A percentile compares a stretch with the other conserved stretches of the same genome.
Conservation (phyloP, 2,329 filamentous ascomycete genomes). For the Magnaporthales sp. region DNA sequence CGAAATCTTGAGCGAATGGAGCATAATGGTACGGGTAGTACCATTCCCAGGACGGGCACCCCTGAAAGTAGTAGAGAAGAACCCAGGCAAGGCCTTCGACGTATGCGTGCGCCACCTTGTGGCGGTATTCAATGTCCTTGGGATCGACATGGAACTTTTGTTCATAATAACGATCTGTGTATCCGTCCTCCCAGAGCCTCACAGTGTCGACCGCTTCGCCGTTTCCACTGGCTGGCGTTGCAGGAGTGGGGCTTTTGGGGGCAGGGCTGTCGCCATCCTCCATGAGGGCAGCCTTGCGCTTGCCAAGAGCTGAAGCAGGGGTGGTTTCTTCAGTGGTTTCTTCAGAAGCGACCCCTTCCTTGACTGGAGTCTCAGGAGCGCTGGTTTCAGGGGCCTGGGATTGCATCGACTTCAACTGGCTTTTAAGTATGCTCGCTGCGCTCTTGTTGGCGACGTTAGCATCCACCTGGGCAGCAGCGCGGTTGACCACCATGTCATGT, state of each 20-base stretch:
- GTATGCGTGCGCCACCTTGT: constrained; percentile 83
- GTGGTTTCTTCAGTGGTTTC: constrained; percentile 9
- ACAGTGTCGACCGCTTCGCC: constrained; percentile 60
- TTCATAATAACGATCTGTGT: constrained; percentile 91
- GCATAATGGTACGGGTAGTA: constrained; percentile 99
- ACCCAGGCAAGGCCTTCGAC: constrained; percentile 95
- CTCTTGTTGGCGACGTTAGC: constrained; percentile 86
- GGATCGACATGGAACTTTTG: constrained; percentile 87
- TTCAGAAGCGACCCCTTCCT: constrained; percentile 12
- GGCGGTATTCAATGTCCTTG: constrained; percentile 75
- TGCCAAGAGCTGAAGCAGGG: constrained; percentile 29
- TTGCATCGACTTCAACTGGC: constrained; percentile 54
- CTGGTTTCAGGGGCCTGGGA: constrained; percentile 13
- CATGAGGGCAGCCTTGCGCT: constrained; percentile 68
- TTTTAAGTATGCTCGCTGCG: constrained; percentile 81
- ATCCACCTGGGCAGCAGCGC: constrained; percentile 43
- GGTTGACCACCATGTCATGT: constrained; percentile 81
- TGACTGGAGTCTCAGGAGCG: constrained; percentile 6
- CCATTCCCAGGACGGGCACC: constrained; percentile 98
- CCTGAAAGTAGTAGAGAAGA: constrained; percentile 93
- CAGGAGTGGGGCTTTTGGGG: constrained; percentile 42
- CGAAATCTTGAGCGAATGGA: constrained; percentile 92
- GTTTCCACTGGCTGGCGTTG: constrained; percentile 28
- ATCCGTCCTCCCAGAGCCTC: constrained; percentile 89
- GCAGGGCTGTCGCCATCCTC: constrained; percentile 50